Evolutionary conservation across 768 basidiomycete species (phyloP), one percentile per base, ranked within the genome.

Genomic region (Naganishia onofrii): DNA sequence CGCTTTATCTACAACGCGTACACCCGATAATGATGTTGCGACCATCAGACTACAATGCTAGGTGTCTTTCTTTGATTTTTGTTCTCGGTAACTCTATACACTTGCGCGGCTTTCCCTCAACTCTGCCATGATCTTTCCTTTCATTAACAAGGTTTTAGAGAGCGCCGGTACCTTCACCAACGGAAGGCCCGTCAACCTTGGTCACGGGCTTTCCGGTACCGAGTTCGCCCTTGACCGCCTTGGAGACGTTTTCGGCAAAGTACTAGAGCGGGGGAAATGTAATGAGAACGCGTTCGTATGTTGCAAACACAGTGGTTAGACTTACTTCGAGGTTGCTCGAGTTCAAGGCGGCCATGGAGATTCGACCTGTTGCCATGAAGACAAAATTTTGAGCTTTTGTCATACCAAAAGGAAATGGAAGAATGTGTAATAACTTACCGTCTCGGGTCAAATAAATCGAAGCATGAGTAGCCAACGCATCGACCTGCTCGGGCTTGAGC

Each of bases 341-440:
- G 84, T 93, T 95, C 83, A 95, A 81, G 19, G 91, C 93, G 4
- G 93, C 91, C 93, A 97, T 95, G 68, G 91, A 93, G 76, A 97
- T 95, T 60, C 93, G 85, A 56, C 93, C 70, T 55, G 32, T 42
- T 15, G 15, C 2, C 29, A 38, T 44, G 6, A 36, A 68, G 21
- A 15, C 15, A 28, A 38, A 10, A 52, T 7, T 34, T 9, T 68
- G n/a, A 65, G 36, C 29, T 32, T 48, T 42, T 29, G 42, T 1
- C 28, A 5, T 23, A 23, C 21, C 5, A 21, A 17, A 3, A 57
- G 13, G n/a, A 13, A 8, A 60, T 3, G 32, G 15, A 21, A 26
- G 36, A 64, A 5, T 36, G 6, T 36, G 34, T 12, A n/a, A n/a
- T 5, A 15, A 65, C 71, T 23, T 48, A 68, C 52, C 60, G 70